Percentiles rank a stretch among this genome's conserved stretches.
Evolutionary conservation across 768 basidiomycete genomes (phyloP).

Genomic region (Mycena epipterygia): DNA sequence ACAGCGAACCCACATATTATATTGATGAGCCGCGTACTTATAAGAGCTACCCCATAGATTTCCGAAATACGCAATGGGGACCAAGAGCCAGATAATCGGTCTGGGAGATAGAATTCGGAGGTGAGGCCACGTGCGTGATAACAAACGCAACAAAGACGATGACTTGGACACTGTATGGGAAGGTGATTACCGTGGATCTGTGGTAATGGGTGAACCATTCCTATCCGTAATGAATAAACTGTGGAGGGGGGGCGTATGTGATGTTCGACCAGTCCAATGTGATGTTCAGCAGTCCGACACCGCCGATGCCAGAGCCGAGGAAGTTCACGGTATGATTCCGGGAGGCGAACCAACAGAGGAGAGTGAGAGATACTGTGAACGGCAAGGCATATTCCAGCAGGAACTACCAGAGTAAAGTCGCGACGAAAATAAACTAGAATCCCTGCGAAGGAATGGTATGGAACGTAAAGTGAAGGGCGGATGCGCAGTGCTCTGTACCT

Average conservation of each 20-base stretch:
- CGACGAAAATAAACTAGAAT: slow-evolving; percentile 4
- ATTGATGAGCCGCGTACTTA: slow-evolving; percentile 20
- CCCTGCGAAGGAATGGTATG: neutral
- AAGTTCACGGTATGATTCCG: slow-evolving; percentile 6
- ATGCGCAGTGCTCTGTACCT: neutral
- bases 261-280: slow-evolving; percentile 13
- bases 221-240: too few relatives aligned
- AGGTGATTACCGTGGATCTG: slow-evolving; percentile 1
- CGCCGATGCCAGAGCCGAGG: slow-evolving; percentile 18
- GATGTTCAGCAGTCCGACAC: slow-evolving; percentile 9
- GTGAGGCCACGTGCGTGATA: neutral
- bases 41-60: slow-evolving; percentile 15
- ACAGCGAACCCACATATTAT: too few relatives aligned
- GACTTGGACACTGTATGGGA: slow-evolving; percentile 12
- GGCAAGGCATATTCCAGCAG: neutral
- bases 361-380: slow-evolving; percentile 9
- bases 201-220: too few relatives aligned
- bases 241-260: too few relatives aligned
- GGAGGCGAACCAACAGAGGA: slow-evolving; percentile 13
- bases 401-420: slow-evolving; percentile 15
- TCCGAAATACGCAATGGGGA: slow-evolving; percentile 19
- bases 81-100: slow-evolving; percentile 22
- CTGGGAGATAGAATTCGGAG: too few relatives aligned
- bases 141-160: slow-evolving; percentile 12
- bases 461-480: neutral